A percentile compares a stretch with the other conserved stretches of the same genome.
Conservation (phyloP, 2,329 filamentous ascomycete species). For the Lachnellula hyalina region DNA sequence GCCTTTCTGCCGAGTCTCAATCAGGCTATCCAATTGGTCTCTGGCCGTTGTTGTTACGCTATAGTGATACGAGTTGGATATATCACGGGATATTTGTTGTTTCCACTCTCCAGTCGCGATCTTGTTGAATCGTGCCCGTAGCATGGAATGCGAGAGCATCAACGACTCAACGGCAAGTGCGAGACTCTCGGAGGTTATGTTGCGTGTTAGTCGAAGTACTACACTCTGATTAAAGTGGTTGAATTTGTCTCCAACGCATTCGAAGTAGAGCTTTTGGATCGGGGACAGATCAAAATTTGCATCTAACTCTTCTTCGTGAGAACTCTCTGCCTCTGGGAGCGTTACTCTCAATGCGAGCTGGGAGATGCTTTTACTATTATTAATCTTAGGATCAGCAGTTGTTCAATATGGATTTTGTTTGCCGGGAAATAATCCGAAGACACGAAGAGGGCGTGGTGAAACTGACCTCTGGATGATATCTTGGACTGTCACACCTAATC, state of each 20-base stretch:
- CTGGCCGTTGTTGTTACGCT: neutral
- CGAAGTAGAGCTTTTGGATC: constrained; percentile 24
- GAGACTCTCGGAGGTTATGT: neutral
- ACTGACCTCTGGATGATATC: constrained; percentile 9
- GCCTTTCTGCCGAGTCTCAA: constrained; percentile 30
- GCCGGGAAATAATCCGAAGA: neutral
- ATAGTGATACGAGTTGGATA: constrained; percentile 17
- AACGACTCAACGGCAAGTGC: constrained; percentile 27
- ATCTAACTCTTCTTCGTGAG: neutral
- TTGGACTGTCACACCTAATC: constrained; percentile 33
- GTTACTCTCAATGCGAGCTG: constrained; percentile 7
- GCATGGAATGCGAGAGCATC: constrained; percentile 34
- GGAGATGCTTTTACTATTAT: constrained; percentile 1
- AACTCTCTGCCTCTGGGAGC: neutral
- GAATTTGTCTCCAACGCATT: neutral
- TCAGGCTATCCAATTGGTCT: neutral
- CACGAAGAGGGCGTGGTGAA: neutral
- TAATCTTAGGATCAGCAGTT: neutral
- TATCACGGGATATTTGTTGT: constrained; percentile 29
- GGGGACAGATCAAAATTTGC: constrained; percentile 17
- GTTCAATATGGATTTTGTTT: neutral
- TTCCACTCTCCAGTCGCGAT: constrained; percentile 28
- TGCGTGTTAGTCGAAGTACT: neutral
- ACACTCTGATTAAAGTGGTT: constrained; percentile 12
- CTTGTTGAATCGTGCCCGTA: constrained; percentile 33